These are phyloP conservation scores for Nepenthes gracilis DNA, from an alignment of 148 eudicot genomes.

Conservation along the genomic window DNA sequence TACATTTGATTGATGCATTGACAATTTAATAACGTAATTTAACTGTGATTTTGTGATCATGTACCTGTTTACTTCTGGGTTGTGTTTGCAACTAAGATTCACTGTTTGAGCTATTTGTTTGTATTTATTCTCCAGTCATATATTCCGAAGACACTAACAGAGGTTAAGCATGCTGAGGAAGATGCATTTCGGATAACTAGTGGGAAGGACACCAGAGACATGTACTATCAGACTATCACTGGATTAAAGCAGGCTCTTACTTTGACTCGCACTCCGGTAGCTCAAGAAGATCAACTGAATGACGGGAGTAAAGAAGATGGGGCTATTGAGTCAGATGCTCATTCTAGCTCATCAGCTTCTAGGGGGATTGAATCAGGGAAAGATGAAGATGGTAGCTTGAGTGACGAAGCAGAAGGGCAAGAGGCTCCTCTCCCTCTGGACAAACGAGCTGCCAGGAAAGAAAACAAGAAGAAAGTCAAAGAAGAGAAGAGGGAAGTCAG, in stretches of 20 bases:
- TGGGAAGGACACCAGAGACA: slow-evolving; percentile 58
- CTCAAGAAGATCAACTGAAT: slow-evolving; percentile 8
- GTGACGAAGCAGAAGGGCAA: slow-evolving; percentile 26
- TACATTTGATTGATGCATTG: too few relatives aligned
- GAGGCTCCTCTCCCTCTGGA: slow-evolving; percentile 31
- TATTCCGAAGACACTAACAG: slow-evolving; percentile 75
- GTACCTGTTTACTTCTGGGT: neutral
- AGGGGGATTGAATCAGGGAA: slow-evolving; percentile 33
- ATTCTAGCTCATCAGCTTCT: slow-evolving; percentile 15
- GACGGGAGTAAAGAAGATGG: neutral
- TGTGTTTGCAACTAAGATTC: neutral
- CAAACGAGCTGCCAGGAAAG: slow-evolving; percentile 70
- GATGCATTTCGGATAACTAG: slow-evolving; percentile 62
- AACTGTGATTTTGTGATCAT: neutral
- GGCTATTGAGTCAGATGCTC: slow-evolving; percentile 5
- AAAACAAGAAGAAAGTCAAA: slow-evolving; percentile 93
- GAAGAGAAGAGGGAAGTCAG: slow-evolving; percentile 91
- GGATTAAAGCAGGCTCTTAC: slow-evolving; percentile 48
- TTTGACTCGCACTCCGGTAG: slow-evolving; percentile 15
- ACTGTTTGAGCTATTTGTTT: neutral
- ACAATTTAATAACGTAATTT: too few relatives aligned
- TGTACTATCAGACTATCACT: slow-evolving; percentile 68
- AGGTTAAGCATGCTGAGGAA: slow-evolving; percentile 76
- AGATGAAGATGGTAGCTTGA: slow-evolving; percentile 31
- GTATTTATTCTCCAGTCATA: slow-evolving; percentile 34